These are phyloP conservation scores for Trichoderma sp. DNA, from an alignment of 2,329 filamentous ascomycete genomes.

Conservation along the genomic window DNA sequence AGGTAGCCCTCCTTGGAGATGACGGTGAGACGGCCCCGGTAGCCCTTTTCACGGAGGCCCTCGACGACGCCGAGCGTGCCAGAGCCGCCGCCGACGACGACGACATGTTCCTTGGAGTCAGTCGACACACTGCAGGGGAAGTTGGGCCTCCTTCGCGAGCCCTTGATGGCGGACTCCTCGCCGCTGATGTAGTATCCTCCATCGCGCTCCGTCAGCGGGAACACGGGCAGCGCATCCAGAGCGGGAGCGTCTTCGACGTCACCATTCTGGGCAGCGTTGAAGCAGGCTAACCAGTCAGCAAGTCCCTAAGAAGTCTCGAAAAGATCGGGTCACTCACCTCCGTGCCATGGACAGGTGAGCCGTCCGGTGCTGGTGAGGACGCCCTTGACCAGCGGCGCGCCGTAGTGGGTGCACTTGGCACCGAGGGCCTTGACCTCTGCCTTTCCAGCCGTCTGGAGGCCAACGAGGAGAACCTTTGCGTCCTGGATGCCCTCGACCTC, in stretches of 20 bases:
- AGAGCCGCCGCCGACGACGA: conserved; percentile 88
- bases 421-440: conserved; percentile 61
- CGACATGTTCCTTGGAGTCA: conserved; percentile 63
- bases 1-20: conserved; percentile 82
- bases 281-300: conserved; percentile 68
- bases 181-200: conserved; percentile 83
- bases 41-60: conserved; percentile 79
- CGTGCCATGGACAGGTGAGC: conserved; percentile 94
- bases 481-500: conserved; percentile 88
- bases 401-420: conserved; percentile 87
- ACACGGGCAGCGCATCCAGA: conserved; percentile 80
- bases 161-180: conserved; percentile 76
- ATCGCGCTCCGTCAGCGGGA: conserved; percentile 76
- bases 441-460: conserved; percentile 11
- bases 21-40: conserved; percentile 76
- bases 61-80: conserved; percentile 82
- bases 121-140: conserved; percentile 64
- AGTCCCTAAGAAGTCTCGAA: neutral
- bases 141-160: conserved; percentile 71
- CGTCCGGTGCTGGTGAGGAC: conserved; percentile 80
- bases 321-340: conserved; percentile 58
- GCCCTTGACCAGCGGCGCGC: conserved; percentile 84
- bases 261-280: conserved; percentile 76
- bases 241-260: conserved; percentile 96
- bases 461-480: conserved; percentile 80